Conservation (phyloP, 1,284 basidiomycete genomes). For the Apiotrichum laibachii region DNA sequence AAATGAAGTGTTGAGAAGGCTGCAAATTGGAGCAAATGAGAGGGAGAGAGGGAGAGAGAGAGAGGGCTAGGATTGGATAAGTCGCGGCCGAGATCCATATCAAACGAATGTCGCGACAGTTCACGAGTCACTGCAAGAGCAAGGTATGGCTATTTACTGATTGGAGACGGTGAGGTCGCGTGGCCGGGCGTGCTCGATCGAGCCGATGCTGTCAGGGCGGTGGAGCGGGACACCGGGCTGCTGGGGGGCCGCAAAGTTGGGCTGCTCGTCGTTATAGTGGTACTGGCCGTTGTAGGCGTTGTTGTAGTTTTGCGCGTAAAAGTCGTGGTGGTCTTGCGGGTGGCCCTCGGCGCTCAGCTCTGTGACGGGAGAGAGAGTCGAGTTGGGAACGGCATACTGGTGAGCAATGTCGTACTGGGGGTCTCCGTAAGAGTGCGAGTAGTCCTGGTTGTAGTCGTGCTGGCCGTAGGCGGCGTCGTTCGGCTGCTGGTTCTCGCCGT, state of each 20-base stretch:
- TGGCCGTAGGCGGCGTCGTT: not conserved
- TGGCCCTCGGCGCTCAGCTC: constrained; percentile 9
- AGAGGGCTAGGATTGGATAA: not conserved
- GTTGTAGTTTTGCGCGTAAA: constrained; percentile 2
- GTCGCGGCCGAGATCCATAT: not conserved
- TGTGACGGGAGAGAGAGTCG: constrained; percentile 2
- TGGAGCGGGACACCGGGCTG: not conserved
- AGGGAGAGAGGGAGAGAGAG: not conserved
- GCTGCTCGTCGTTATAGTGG: constrained; percentile 5
- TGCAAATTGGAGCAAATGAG: not conserved
- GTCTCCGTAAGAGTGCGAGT: constrained; percentile 39
- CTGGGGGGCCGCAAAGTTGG: not conserved
- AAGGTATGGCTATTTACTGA: not conserved
- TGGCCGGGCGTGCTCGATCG: not conserved
- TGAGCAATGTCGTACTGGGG: constrained; percentile 40
- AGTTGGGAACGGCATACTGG: constrained; percentile 21
- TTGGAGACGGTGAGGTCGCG: constrained; percentile 16
- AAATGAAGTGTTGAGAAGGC: too few relatives aligned
- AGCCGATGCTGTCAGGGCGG: constrained; percentile 4
- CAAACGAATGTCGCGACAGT: not conserved
- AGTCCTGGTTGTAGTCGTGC: constrained; percentile 7
- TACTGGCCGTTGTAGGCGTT: constrained; percentile 3
- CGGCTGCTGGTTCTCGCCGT: constrained; percentile 13
- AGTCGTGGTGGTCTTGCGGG: not conserved
- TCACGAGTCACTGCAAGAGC: not conserved